phyloP scores from a whole-genome alignment of 1,284 basidiomycete genomes.

The Vanrija pseudolonga region DNA sequence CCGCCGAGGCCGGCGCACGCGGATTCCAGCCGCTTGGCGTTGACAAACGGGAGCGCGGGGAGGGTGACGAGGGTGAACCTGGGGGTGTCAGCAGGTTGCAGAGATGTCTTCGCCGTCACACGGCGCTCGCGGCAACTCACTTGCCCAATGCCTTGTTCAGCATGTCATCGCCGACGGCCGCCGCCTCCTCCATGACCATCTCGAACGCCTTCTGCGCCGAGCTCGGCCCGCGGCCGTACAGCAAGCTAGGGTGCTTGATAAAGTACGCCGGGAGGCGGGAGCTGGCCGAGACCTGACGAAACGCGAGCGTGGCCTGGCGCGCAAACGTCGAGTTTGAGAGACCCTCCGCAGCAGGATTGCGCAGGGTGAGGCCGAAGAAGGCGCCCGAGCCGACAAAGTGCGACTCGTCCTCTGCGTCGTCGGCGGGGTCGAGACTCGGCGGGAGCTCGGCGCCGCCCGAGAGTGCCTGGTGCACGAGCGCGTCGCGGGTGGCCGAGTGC shows the following conservation, averaged over 20 bases:
- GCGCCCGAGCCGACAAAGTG: slow-evolving; percentile 32
- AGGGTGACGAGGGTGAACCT: slow-evolving; percentile 24
- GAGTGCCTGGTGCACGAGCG: background rate
- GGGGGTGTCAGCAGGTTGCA: background rate
- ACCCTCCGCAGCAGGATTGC: background rate
- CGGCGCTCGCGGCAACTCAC: slow-evolving; percentile 4
- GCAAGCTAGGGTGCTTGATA: slow-evolving; percentile 28
- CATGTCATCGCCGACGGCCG: slow-evolving; percentile 4
- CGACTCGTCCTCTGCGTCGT: slow-evolving; percentile 22
- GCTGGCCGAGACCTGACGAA: slow-evolving; percentile 36
- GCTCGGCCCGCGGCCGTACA: slow-evolving; percentile 31
- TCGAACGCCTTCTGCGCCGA: slow-evolving; percentile 20
- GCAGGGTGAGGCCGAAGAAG: slow-evolving; percentile 21
- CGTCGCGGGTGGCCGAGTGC: background rate
- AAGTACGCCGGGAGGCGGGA: slow-evolving; percentile 32
- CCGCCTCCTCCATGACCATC: slow-evolving; percentile 13
- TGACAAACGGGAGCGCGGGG: slow-evolving; percentile 39
- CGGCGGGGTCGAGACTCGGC: slow-evolving; percentile 20
- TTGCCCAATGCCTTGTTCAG: slow-evolving; percentile 6
- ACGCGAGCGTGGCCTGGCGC: slow-evolving; percentile 17
- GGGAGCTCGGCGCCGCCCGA: background rate
- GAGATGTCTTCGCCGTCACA: background rate
- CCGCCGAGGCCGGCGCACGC: slow-evolving; percentile 11
- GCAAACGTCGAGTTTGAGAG: slow-evolving; percentile 4
- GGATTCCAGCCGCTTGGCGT: slow-evolving; percentile 23